Conservation (phyloP, 352 stramenopile species). For the Pythium plurisporium region DNA sequence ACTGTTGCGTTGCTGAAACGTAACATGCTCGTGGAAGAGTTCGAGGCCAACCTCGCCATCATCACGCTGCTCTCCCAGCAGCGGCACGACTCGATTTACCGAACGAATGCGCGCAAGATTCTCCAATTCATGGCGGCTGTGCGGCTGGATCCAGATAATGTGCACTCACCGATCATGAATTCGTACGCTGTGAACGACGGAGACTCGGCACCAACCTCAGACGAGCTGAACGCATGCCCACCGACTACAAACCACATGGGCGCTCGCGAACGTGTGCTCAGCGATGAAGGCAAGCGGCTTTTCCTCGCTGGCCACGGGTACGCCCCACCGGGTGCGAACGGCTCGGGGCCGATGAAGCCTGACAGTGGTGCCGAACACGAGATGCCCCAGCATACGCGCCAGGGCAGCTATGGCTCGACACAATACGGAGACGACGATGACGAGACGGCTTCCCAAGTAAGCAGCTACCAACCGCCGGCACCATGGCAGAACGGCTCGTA, state of each 20-base stretch:
- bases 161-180: conserved; percentile 39
- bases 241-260: conserved; percentile 66
- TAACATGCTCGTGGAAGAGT: conserved; percentile 72
- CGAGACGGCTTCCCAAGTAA: conserved; percentile 41
- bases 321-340: conserved; percentile 8
- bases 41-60: conserved; percentile 71
- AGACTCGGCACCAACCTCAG: conserved; percentile 37
- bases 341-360: not conserved
- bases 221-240: conserved; percentile 54
- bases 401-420: conserved; percentile 44
- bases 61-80: conserved; percentile 85
- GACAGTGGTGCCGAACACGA: conserved; percentile 28
- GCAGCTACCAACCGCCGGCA: conserved; percentile 25
- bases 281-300: conserved; percentile 81
- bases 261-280: conserved; percentile 66
- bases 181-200: conserved; percentile 37
- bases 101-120: conserved; percentile 74
- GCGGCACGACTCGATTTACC: conserved; percentile 79
- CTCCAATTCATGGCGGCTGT: conserved; percentile 78
- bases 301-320: conserved; percentile 56
- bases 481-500: conserved; percentile 44
- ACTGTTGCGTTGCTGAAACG: conserved; percentile 73
- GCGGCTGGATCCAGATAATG: conserved; percentile 71
- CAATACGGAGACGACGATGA: conserved; percentile 57
- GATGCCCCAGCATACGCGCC: conserved; percentile 33